Base-by-base conservation (phyloP, 1,139 yeast genomes). In the Oligophagozyma castellii region DNA sequence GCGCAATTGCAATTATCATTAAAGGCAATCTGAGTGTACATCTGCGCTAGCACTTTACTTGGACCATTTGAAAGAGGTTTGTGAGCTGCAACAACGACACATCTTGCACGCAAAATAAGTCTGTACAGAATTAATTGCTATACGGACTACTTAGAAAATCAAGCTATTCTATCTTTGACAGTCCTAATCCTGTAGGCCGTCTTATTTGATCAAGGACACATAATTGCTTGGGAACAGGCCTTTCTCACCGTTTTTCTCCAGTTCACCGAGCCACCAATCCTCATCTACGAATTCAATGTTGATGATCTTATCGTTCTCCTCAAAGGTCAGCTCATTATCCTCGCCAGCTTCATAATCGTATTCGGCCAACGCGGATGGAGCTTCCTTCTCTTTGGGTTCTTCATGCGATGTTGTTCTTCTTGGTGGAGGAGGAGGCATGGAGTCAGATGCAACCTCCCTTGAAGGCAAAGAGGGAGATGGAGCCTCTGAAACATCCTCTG, bases 181-280 rank as follows among this genome's bases (percentile, higher is more conserved):
- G 16, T 12, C 10, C 15, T 11, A 21, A 16, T n/a, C n/a, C n/a
- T 5, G 12, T 27, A 15, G 21, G 6, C 7, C 12, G 10, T 12
- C 6, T 26, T 35, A 51, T 26, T 58, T 41, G 29, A 55, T 49
- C 34, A 72, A 48, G 13, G 62, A 51, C 28, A 89, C 96, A 49
- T 79, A 84, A 56, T 80, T 83, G 24, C 93, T 74, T 27, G 98
- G 98, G 73, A 89, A 84, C 33, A 89, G 63, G 33, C 93, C 93
- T 39, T 69, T 65, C 40, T 73, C 78, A 24, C 94, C 95, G 23
- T 73, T 56, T 14, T 29, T 36, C 37, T 50, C 58, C 35, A 71
- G 58, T 43, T 73, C 73, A 28, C 98, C 98, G 34, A 77, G 64
- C 96, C 96, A 89, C 98, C 98, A 89, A 48, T 83, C 95, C 29